Evolutionary conservation across 768 basidiomycete genomes (phyloP), one percentile per base, ranked within the genome.

Genomic region (Amanita fuliginea): DNA sequence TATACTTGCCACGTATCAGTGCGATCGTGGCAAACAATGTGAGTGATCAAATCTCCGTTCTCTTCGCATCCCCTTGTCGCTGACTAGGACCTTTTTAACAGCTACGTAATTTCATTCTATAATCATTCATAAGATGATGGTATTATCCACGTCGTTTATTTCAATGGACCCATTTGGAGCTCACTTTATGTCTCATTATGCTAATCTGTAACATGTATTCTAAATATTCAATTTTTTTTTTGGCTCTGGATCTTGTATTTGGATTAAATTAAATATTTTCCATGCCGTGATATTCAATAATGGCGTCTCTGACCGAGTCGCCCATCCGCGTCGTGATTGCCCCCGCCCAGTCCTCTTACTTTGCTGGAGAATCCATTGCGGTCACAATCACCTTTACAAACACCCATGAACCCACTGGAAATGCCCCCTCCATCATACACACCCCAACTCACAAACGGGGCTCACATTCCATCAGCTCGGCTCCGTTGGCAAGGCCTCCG

Each of bases 311-410:
- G 32, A 32, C 13, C 21, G 43, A 45, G 5, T 69, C 75, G 11
- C 71, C 72, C 37, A 73, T 89, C 4, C 80, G 83, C 33, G 80
- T 89, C 34, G 74, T 78, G 22, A 82, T 87, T 18, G 76, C 77
- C 0, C 94, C 94, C 1, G 74, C 86, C 0, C 86, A 92, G 54
- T 85, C 89, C 0, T 88, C 91, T 0, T 97, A 86, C 67, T 97
- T 94, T 62, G 90, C 94, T 0, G 94, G 94, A 50, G 94, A 97
- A 64, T 70, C 77, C 0, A 90, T 95, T 65, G 72, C 81, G 2
- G 89, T 88, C 10, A 84, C 80, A 3, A 81, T 97, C 55, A 85
- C 86, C 0, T 91, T 96, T 64, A 83, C 86, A 44, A 96, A 95
- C 62, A 83, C 81, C 3, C 79, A 79, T n/a, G n/a, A n/a, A n/a